Evolutionary conservation across 169 alveolate genomes (phyloP).

Genomic region (Plasmodium vinckei): DNA sequence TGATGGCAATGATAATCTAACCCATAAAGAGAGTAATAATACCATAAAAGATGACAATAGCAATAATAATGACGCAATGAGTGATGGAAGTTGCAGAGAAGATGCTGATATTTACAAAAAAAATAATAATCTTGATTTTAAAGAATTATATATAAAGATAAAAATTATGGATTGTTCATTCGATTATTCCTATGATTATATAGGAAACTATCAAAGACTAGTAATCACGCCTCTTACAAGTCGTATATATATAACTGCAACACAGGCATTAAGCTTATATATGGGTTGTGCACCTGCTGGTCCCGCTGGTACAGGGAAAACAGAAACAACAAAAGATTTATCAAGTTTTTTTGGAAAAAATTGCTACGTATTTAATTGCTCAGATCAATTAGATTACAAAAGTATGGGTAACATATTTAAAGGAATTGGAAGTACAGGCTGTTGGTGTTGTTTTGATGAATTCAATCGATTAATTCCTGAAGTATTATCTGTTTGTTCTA

Average conservation of each 20-base stretch:
- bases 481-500: constrained; percentile 97
- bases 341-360: constrained; percentile 97
- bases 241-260: constrained; percentile 97
- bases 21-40: too few species aligned
- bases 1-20: background rate
- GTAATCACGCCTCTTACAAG: constrained; percentile 97
- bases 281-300: constrained; percentile 99
- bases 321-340: constrained; percentile 97
- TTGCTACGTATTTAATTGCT: constrained; percentile 96
- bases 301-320: constrained; percentile 98
- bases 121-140: constrained; percentile 24
- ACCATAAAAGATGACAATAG: constrained; percentile 21
- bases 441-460: constrained; percentile 99
- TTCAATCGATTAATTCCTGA: constrained; percentile 97
- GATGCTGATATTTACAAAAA: constrained; percentile 38
- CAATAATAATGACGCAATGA: background rate
- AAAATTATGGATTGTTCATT: constrained; percentile 95
- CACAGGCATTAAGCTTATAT: constrained; percentile 96
- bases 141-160: constrained; percentile 89
- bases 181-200: constrained; percentile 96
- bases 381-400: constrained; percentile 96
- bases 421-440: constrained; percentile 97
- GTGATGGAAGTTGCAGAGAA: background rate
- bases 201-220: constrained; percentile 96
- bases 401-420: constrained; percentile 97